These are phyloP conservation scores for Monilinia polystroma DNA, from an alignment of 2,329 filamentous ascomycete genomes.

Conservation along the genomic window DNA sequence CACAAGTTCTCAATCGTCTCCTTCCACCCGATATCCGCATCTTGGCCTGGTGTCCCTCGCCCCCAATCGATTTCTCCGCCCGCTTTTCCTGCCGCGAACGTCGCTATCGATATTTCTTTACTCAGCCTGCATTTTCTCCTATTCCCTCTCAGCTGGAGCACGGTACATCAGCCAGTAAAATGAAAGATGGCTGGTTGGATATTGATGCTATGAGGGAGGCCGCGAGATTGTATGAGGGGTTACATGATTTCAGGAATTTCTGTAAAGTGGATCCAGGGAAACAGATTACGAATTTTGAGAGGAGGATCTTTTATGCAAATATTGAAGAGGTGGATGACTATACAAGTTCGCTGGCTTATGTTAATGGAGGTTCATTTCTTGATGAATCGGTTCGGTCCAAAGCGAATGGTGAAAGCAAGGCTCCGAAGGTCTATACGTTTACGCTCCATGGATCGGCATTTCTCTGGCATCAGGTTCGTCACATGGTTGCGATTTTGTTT, in stretches of 20 bases:
- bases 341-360: constrained; percentile 55
- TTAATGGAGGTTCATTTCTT: constrained; percentile 38
- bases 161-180: constrained; percentile 34
- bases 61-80: constrained; percentile 78
- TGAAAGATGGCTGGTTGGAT: constrained; percentile 76
- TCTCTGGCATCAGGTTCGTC: constrained; percentile 95
- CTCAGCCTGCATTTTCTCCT: constrained; percentile 81
- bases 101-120: constrained; percentile 96
- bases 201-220: constrained; percentile 82
- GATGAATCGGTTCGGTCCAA: constrained; percentile 12
- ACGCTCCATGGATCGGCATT: constrained; percentile 88
- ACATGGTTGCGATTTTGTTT: constrained; percentile 92
- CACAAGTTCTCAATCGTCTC: constrained; percentile 78
- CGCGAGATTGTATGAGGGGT: constrained; percentile 74
- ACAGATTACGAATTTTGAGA: constrained; percentile 79
- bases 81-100: constrained; percentile 90
- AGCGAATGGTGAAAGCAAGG: constrained; percentile 8
- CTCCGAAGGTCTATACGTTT: constrained; percentile 78
- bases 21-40: constrained; percentile 87
- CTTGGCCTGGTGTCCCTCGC: constrained; percentile 87
- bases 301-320: constrained; percentile 76
- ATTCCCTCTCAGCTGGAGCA: constrained; percentile 54
- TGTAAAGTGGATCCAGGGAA: constrained; percentile 92
- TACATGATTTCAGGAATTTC: constrained; percentile 94
- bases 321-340: constrained; percentile 67